These are phyloP conservation scores for Pichia cabralensis DNA, from an alignment of 805 yeast genomes.

Conservation along the genomic window DNA sequence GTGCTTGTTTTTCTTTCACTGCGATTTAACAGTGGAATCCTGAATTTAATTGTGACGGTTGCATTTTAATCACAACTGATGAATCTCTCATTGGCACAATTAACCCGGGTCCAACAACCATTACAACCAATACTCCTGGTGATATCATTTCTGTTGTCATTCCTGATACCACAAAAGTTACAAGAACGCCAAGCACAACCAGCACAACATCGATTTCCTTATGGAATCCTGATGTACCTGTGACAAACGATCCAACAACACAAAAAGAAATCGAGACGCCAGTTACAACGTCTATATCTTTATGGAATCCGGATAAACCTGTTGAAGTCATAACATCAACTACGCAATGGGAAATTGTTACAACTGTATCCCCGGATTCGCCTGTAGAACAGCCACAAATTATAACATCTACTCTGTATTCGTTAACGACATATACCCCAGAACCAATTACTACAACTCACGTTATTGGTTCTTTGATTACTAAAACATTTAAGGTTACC, in stretches of 20 bases:
- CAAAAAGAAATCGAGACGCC: neutral
- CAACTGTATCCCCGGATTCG: neutral
- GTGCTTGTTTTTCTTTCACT: too few relatives aligned
- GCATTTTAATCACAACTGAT: conserved; percentile 21
- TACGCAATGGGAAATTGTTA: neutral
- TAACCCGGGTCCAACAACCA: conserved; percentile 6
- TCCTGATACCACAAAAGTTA: neutral
- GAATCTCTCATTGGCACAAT: conserved; percentile 18
- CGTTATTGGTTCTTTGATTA: conserved; percentile 6
- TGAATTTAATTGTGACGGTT: conserved; percentile 21
- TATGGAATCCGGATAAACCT: neutral
- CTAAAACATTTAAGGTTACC: conserved; percentile 13
- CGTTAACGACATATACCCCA: neutral
- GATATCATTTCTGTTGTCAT: conserved; percentile 8
- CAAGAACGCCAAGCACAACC: neutral
- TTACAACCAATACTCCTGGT: conserved; percentile 8
- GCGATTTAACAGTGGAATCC: conserved; percentile 18
- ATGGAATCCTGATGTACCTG: neutral
- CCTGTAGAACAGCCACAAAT: neutral
- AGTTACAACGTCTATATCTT: neutral
- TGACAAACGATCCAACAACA: neutral
- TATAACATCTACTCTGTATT: neutral
- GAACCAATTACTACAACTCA: conserved; percentile 3
- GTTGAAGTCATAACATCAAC: neutral
- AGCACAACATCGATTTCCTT: neutral